Percentiles rank a stretch among this genome's conserved stretches.
Evolutionary conservation across 139 green algal species (phyloP).

Genomic region (Coelastrella sp.): DNA sequence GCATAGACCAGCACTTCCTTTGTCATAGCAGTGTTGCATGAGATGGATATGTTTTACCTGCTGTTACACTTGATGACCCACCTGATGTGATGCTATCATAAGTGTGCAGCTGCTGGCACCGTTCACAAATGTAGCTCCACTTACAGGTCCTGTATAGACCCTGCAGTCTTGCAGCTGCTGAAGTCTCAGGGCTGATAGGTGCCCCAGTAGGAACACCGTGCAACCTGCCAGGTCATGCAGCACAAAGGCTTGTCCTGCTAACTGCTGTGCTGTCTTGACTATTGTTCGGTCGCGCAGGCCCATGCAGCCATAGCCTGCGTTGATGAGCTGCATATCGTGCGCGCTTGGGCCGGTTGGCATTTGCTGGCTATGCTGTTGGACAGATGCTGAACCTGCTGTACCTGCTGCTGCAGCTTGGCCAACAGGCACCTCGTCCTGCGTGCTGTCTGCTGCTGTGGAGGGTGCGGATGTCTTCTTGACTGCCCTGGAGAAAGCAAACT

Average conservation of each 20-base stretch:
- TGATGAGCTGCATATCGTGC: constrained; percentile 51
- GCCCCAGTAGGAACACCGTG: constrained; percentile 68
- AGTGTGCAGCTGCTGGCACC: constrained; percentile 58
- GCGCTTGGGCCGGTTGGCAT: constrained; percentile 6
- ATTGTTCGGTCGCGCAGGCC: constrained; percentile 34
- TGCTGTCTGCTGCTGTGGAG: background rate
- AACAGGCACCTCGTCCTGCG: background rate
- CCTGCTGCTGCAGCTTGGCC: constrained; percentile 10
- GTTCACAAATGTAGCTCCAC: constrained; percentile 69
- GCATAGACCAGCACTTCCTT: no score
- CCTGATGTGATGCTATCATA: constrained; percentile 64
- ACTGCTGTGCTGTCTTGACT: constrained; percentile 12
- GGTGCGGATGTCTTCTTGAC: constrained; percentile 35
- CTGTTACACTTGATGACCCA: constrained; percentile 7
- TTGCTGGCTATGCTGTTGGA: no score
- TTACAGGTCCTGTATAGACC: constrained; percentile 71
- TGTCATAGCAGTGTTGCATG: no score
- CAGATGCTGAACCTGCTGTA: constrained; percentile 8
- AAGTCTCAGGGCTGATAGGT: constrained; percentile 67
- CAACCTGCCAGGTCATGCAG: constrained; percentile 67
- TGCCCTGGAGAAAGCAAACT: constrained; percentile 77
- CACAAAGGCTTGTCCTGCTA: constrained; percentile 53
- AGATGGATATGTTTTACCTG: background rate
- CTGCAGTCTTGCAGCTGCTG: constrained; percentile 59
- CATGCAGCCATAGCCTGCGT: constrained; percentile 48